Conservation (phyloP, 176 grass and related monocot species). For the Oryza brachyantha region DNA sequence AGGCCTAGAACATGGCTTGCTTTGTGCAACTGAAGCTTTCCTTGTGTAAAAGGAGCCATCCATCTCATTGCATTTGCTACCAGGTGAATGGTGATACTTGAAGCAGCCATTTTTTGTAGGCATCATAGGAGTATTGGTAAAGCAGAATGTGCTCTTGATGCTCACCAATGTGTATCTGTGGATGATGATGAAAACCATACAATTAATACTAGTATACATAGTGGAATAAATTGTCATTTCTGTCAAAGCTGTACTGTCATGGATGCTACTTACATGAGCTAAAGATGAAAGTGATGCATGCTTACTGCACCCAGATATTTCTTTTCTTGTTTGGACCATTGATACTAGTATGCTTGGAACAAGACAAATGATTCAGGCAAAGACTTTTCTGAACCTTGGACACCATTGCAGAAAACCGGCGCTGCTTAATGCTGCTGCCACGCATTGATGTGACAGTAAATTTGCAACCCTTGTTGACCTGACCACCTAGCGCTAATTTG, state of each 20-base stretch:
- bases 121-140: conserved; percentile 23
- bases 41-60: not conserved
- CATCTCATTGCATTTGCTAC: not conserved
- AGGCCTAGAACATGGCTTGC: conserved; percentile 29
- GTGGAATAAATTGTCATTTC: conserved; percentile 30
- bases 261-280: conserved; percentile 15
- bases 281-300: not conserved
- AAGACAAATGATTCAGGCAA: not conserved
- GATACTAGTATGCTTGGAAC: conserved; percentile 7
- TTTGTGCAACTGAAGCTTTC: conserved; percentile 34
- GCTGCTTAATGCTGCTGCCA: not conserved
- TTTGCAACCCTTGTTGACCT: not conserved
- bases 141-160: conserved; percentile 32
- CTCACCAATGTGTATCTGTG: conserved; percentile 31
- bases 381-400: conserved; percentile 7
- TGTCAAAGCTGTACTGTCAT: not conserved
- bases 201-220: conserved; percentile 21
- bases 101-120: conserved; percentile 39
- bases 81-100: conserved; percentile 18
- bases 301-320: not conserved
- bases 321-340: not conserved
- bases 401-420: conserved; percentile 8
- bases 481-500: no score
- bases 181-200: conserved; percentile 26
- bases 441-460: not conserved